A percentile compares a stretch with the other conserved stretches of the same genome.
Conservation (phyloP, 371 early-diverging fungal species). For the Syncephalastrum racemosum region DNA sequence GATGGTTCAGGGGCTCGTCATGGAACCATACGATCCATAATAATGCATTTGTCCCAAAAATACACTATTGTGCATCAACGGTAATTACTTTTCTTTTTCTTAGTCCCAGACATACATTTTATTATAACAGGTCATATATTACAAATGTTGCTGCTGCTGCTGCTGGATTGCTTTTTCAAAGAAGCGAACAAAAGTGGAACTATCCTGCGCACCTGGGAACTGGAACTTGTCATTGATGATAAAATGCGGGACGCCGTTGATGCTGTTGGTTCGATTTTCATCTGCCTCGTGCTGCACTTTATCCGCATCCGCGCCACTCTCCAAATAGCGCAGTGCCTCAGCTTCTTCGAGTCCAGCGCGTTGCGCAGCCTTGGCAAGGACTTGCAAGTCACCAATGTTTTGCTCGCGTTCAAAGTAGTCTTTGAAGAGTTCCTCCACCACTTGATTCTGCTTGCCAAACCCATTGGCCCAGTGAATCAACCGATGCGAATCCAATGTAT, state of each 20-base stretch:
- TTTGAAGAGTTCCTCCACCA: slow-evolving; percentile 62
- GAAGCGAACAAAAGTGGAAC: slow-evolving; percentile 50
- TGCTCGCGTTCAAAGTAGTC: slow-evolving; percentile 68
- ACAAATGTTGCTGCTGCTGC: too few relatives aligned
- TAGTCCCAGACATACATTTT: too few relatives aligned
- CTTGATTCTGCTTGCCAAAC: slow-evolving; percentile 52
- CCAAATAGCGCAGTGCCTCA: slow-evolving; percentile 43
- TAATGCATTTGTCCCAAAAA: too few relatives aligned
- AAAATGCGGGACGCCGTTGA: slow-evolving; percentile 72
- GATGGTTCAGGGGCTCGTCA: slow-evolving; percentile 4
- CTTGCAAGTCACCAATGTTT: slow-evolving; percentile 58
- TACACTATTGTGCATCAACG: too few relatives aligned
- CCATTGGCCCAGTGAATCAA: slow-evolving; percentile 59
- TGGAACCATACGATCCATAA: too few relatives aligned
- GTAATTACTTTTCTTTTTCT: too few relatives aligned
- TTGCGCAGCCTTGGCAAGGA: slow-evolving; percentile 56
- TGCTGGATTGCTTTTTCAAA: slow-evolving; percentile 38
- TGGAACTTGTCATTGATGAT: slow-evolving; percentile 53
- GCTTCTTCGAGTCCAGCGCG: slow-evolving; percentile 59
- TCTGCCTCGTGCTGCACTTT: slow-evolving; percentile 43
- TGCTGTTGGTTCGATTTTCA: slow-evolving; percentile 34
- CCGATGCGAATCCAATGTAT: slow-evolving; percentile 70
- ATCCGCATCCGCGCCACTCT: slow-evolving; percentile 48
- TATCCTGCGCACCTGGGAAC: slow-evolving; percentile 74
- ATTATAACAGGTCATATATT: too few relatives aligned